Conservation (phyloP, 164 flowering plant genomes). For the Buxus sempervirens region DNA sequence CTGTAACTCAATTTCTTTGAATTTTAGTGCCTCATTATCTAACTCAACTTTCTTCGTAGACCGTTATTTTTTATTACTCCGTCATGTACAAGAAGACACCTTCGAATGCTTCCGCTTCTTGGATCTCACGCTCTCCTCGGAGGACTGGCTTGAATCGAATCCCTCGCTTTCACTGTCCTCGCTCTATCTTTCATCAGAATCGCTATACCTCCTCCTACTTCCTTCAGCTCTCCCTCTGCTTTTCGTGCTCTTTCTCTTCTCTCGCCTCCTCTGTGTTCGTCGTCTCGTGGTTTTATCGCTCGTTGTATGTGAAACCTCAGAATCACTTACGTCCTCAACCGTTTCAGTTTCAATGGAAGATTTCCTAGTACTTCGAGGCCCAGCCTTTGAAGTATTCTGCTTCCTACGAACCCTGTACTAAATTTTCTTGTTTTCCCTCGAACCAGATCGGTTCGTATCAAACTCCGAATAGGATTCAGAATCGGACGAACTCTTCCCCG, state of each 20-base stretch:
- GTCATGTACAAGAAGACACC: slow-evolving; percentile 22
- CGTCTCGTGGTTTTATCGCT: slow-evolving; percentile 16
- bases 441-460: slow-evolving; percentile 36
- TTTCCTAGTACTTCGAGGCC: slow-evolving; percentile 29
- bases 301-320: slow-evolving; percentile 16
- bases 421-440: slow-evolving; percentile 23
- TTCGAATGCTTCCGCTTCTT: slow-evolving; percentile 15
- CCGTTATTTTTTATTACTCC: slow-evolving; percentile 33
- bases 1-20: slow-evolving; percentile 78
- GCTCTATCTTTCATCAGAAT: slow-evolving; percentile 18
- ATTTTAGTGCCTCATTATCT: slow-evolving; percentile 41
- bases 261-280: slow-evolving; percentile 10
- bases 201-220: slow-evolving; percentile 30
- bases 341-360: slow-evolving; percentile 28
- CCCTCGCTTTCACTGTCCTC: slow-evolving; percentile 36
- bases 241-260: slow-evolving; percentile 24
- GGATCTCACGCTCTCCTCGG: slow-evolving; percentile 16
- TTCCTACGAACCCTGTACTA: slow-evolving; percentile 16
- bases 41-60: slow-evolving; percentile 26
- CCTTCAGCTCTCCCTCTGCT: slow-evolving; percentile 13
- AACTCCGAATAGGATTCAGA: slow-evolving; percentile 21
- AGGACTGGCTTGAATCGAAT: slow-evolving; percentile 26
- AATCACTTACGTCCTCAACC: slow-evolving; percentile 30
- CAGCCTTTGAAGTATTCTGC: slow-evolving; percentile 34
- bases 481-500: slow-evolving; percentile 19